phyloP scores from a whole-genome alignment of 2,329 filamentous ascomycete genomes.

The Claviceps spartinae region DNA sequence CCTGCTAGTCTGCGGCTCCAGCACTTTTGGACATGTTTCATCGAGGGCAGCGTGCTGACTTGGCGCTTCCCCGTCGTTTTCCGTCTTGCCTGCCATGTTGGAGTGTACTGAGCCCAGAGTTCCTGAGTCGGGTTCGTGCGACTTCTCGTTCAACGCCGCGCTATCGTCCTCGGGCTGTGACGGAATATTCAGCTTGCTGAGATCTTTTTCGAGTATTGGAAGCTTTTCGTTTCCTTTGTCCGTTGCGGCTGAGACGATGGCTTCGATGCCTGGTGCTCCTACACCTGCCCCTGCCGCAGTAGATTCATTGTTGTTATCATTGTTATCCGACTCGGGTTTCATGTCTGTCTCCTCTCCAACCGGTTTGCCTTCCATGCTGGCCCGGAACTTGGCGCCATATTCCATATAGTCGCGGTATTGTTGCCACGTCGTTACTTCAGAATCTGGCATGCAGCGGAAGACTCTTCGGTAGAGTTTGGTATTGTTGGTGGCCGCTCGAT shows the following conservation, averaged over 20 bases:
- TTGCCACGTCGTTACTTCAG: slow-evolving; percentile 82
- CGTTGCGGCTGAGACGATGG: slow-evolving; percentile 21
- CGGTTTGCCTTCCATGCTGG: slow-evolving; percentile 45
- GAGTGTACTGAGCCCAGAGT: slow-evolving; percentile 24
- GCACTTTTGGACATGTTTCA: slow-evolving; percentile 16
- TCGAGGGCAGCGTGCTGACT: slow-evolving; percentile 36
- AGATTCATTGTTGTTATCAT: slow-evolving; percentile 14
- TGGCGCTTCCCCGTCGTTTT: background rate
- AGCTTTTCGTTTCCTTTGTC: slow-evolving; percentile 18
- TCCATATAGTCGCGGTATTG: slow-evolving; percentile 76
- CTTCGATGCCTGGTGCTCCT: slow-evolving; percentile 27
- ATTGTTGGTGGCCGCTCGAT: slow-evolving; percentile 78
- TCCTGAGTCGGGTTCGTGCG: slow-evolving; percentile 1
- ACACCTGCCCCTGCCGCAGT: slow-evolving; percentile 27
- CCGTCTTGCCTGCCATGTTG: slow-evolving; percentile 15
- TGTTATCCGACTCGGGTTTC: slow-evolving; percentile 20
- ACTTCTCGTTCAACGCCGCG: slow-evolving; percentile 21
- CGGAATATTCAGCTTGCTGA: slow-evolving; percentile 18
- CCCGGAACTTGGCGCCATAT: slow-evolving; percentile 66
- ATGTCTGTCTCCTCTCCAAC: slow-evolving; percentile 35
- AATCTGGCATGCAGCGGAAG: slow-evolving; percentile 95
- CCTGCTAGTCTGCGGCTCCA: slow-evolving; percentile 24
- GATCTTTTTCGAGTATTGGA: slow-evolving; percentile 9
- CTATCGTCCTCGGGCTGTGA: slow-evolving; percentile 18
- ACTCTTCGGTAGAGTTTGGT: slow-evolving; percentile 88